Evolutionary conservation across 225 moss, liverwort and hornwort species (phyloP).

Genomic region (Physcomitrium patens): DNA sequence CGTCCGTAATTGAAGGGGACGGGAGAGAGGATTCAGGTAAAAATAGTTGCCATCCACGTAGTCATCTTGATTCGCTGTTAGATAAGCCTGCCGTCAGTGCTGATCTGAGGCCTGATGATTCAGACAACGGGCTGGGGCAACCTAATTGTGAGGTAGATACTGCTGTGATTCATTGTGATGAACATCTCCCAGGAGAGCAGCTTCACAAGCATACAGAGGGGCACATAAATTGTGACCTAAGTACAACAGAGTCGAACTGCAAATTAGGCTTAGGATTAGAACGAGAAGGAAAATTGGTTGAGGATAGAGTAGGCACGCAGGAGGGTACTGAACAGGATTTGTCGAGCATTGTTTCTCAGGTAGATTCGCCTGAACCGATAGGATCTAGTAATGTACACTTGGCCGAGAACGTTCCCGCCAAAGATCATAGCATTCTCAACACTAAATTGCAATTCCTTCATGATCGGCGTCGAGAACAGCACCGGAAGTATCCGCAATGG

Average conservation of each 20-base stretch:
- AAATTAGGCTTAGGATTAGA: slow-evolving; percentile 51
- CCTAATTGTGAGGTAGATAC: slow-evolving; percentile 23
- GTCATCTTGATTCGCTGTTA: slow-evolving; percentile 20
- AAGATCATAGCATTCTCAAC: slow-evolving; percentile 50
- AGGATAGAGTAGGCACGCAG: slow-evolving; percentile 58
- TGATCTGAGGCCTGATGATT: slow-evolving; percentile 38
- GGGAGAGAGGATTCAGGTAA: slow-evolving; percentile 26
- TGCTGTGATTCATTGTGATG: slow-evolving; percentile 33
- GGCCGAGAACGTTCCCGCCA: slow-evolving; percentile 33
- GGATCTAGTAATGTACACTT: slow-evolving; percentile 55
- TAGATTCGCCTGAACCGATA: slow-evolving; percentile 38
- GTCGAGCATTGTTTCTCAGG: slow-evolving; percentile 47
- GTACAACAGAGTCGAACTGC: slow-evolving; percentile 24
- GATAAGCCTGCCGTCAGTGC: slow-evolving; percentile 19
- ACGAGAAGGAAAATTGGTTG: slow-evolving; percentile 60
- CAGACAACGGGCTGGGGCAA: slow-evolving; percentile 13
- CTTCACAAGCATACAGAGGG: slow-evolving; percentile 27
- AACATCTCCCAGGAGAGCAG: slow-evolving; percentile 15
- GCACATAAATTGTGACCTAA: slow-evolving; percentile 28
- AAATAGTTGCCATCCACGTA: slow-evolving; percentile 18
- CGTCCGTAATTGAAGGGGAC: slow-evolving; percentile 16
- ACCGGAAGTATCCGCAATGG: slow-evolving; percentile 88
- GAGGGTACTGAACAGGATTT: slow-evolving; percentile 46
- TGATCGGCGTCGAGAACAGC: slow-evolving; percentile 82
- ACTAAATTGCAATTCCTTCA: slow-evolving; percentile 68